Conservation (phyloP, 352 stramenopile genomes). For the Blastocystis hominis region DNA sequence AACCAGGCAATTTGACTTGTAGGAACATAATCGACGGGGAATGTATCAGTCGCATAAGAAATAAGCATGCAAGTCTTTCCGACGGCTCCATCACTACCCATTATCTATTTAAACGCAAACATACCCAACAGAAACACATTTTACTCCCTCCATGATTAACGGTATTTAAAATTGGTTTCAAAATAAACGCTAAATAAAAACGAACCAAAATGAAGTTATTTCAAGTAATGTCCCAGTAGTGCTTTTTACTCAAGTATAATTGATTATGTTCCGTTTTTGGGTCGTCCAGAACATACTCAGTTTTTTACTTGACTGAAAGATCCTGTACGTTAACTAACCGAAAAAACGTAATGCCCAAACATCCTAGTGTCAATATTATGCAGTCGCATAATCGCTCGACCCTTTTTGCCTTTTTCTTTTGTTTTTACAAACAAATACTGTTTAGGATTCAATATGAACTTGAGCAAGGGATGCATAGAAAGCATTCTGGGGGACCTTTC, state of each 20-base stretch:
- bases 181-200: background rate
- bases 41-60: slow-evolving; percentile 90
- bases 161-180: background rate
- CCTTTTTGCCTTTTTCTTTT: background rate
- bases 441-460: background rate
- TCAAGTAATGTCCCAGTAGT: background rate
- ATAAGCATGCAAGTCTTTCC: slow-evolving; percentile 90
- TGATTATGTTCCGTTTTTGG: no score
- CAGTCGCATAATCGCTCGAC: background rate
- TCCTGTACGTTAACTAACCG: no score
- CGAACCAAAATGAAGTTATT: background rate
- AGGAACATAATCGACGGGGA: slow-evolving; percentile 87
- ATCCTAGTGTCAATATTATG: background rate
- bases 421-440: background rate
- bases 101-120: background rate
- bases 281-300: no score
- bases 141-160: slow-evolving; percentile 52
- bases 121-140: slow-evolving; percentile 57
- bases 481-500: background rate
- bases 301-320: no score
- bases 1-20: slow-evolving; percentile 81
- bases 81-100: slow-evolving; percentile 80
- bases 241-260: background rate
- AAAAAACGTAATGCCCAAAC: no score
- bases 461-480: background rate